Evolutionary conservation across 176 grass and related monocot genomes (phyloP).

Genomic region (Musa troglodytarum): DNA sequence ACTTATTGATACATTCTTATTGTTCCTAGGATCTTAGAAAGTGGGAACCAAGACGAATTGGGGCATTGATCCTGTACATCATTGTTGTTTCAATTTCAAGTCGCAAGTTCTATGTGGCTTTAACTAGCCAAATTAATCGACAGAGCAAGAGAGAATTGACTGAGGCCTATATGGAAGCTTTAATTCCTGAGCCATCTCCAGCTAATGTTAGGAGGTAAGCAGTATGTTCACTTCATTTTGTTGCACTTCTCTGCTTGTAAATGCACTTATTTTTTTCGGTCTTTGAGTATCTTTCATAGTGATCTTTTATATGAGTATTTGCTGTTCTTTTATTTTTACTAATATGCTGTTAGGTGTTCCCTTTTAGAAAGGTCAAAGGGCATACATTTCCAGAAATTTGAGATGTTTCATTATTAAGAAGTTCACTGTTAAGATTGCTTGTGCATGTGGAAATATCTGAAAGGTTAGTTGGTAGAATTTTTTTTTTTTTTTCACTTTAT

Average conservation of each 20-base stretch:
- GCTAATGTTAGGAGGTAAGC: slow-evolving; percentile 30
- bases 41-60: slow-evolving; percentile 26
- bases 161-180: slow-evolving; percentile 32
- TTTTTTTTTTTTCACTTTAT: no score
- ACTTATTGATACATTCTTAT: background rate
- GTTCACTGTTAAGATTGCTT: background rate
- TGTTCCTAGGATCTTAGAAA: slow-evolving; percentile 17
- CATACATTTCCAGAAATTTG: background rate
- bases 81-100: slow-evolving; percentile 12
- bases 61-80: slow-evolving; percentile 22
- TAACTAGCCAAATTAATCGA: slow-evolving; percentile 4
- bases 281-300: background rate
- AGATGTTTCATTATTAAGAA: background rate
- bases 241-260: background rate
- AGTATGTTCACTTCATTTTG: background rate
- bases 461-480: no score
- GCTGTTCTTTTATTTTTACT: background rate
- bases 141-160: slow-evolving; percentile 27
- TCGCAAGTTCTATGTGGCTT: slow-evolving; percentile 11
- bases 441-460: no score
- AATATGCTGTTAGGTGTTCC: background rate
- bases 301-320: background rate
- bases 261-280: background rate
- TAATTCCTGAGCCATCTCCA: slow-evolving; percentile 33
- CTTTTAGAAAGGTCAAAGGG: background rate